Conservation (phyloP, 108 stramenopile species). For the Skeletonema marinoi region DNA sequence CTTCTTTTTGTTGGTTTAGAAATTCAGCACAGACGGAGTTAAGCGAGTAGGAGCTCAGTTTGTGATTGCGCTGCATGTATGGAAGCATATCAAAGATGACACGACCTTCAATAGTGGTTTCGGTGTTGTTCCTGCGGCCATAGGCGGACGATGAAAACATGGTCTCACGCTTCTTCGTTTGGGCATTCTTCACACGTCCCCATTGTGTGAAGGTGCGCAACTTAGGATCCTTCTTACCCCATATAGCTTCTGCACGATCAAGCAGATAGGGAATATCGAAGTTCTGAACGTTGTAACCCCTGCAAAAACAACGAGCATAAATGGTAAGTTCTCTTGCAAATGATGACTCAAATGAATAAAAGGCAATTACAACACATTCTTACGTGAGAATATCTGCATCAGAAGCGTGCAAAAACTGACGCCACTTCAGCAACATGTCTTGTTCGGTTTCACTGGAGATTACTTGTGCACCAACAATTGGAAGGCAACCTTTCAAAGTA, state of each 20-base stretch:
- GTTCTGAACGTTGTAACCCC: slow-evolving; percentile 82
- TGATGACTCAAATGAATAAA: neutral
- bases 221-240: slow-evolving; percentile 44
- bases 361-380: neutral
- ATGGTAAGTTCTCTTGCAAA: neutral
- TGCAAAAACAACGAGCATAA: neutral
- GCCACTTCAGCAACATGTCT: slow-evolving; percentile 95
- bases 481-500: slow-evolving; percentile 94
- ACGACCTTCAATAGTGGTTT: slow-evolving; percentile 95
- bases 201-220: slow-evolving; percentile 78
- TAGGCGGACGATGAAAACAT: slow-evolving; percentile 97
- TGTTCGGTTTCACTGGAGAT: slow-evolving; percentile 91
- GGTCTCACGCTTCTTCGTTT: slow-evolving; percentile 92
- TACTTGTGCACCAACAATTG: slow-evolving; percentile 98
- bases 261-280: slow-evolving; percentile 99
- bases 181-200: slow-evolving; percentile 85
- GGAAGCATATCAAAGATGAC: slow-evolving; percentile 99
- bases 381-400: slow-evolving; percentile 98
- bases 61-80: slow-evolving; percentile 99
- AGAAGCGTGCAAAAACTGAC: slow-evolving; percentile 82
- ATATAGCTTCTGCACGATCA: slow-evolving; percentile 91
- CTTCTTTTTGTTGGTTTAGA: slow-evolving; percentile 99
- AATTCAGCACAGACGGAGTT: slow-evolving; percentile 98
- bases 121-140: slow-evolving; percentile 94
- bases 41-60: slow-evolving; percentile 95